Base-by-base conservation (phyloP, 2,329 filamentous ascomycete genomes). In the Alternaria rosae region DNA sequence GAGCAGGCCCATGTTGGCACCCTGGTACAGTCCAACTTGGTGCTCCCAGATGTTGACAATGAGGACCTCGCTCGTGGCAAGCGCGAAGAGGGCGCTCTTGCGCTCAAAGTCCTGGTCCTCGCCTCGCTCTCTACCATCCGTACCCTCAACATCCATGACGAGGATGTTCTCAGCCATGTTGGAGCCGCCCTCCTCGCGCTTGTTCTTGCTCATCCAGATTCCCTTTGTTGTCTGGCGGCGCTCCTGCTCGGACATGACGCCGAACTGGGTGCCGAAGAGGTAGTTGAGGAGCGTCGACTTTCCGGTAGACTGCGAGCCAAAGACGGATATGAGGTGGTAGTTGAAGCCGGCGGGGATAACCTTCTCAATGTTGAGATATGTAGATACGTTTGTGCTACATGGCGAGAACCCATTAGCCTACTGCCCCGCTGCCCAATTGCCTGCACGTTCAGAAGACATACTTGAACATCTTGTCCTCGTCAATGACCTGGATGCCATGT, bases 41-140 rank as follows among this genome's bases (percentile, higher is more conserved):
- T 97, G 94, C 82, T 99, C 95, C 95, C 95, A 99, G 70, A 99
- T 97, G 78, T 99, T 99, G 80, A 99, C 91, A 76, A 99, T 96
- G 71, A 99, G 86, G 54, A 99, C 94, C 83, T 99, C 95, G 79
- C 94, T 98, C 17, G 95, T 99, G 52, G 95, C 95, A 74, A 99
- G 87, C 54, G 95, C 95, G 82, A 99, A 99, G 20, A 99, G 87
- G 23, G 95, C 95, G 80, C 94, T 97, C 85, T 99, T 99, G 76
- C 95, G 88, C 86, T 99, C 95, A 80, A 99, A 99, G 78, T 99
- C 95, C 81, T 99, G 95, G 78, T 99, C 95, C 80, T 99, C 95
- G 67, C 95, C 95, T 69, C 95, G 88, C 83, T 99, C 95, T 70
- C 95, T 89, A 54, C 95, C 95, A 79, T 99, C 95, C 11, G 95